These are phyloP conservation scores for Rhodotorula diobovata DNA, from an alignment of 768 basidiomycete species.

Conservation along the genomic window DNA sequence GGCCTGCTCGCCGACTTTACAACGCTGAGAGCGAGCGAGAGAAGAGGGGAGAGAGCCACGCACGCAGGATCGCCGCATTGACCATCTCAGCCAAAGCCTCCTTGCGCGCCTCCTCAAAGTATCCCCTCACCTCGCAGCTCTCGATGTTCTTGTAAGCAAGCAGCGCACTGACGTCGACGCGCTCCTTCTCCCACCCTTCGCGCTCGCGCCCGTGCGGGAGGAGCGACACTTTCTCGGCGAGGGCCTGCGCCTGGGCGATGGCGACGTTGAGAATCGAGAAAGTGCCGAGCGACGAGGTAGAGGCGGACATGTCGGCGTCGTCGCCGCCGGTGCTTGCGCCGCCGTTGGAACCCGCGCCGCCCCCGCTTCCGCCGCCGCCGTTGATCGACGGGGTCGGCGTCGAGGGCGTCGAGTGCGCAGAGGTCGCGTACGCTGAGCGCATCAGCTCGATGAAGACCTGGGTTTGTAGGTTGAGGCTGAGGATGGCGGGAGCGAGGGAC, in stretches of 20 bases:
- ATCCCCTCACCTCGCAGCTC: constrained; percentile 66
- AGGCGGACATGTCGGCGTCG: constrained; percentile 28
- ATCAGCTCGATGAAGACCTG: constrained; percentile 81
- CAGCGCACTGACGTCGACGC: constrained; percentile 68
- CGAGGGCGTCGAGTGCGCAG: constrained; percentile 22
- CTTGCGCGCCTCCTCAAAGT: constrained; percentile 69
- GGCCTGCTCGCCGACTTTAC: too few species aligned
- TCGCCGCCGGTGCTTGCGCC: too few species aligned
- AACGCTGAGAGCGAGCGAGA: neutral
- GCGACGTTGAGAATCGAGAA: constrained; percentile 40
- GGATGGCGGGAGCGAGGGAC: constrained; percentile 67
- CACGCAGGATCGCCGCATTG: constrained; percentile 76
- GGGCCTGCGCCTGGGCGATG: constrained; percentile 54
- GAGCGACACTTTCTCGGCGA: constrained; percentile 61
- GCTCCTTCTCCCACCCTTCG: constrained; percentile 62
- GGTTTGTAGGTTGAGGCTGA: constrained; percentile 78
- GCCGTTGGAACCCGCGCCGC: too few species aligned
- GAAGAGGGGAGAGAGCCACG: constrained; percentile 45
- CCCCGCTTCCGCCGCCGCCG: neutral
- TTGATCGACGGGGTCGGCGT: constrained; percentile 23
- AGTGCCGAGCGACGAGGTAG: constrained; percentile 24
- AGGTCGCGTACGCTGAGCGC: constrained; percentile 59
- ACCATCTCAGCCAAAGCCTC: constrained; percentile 82
- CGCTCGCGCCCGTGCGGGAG: constrained; percentile 59
- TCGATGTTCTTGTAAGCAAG: constrained; percentile 80